Percentiles rank a stretch among this genome's conserved stretches.
phyloP scores from a whole-genome alignment of 139 green algal genomes.

The Micractinium sp. region DNA sequence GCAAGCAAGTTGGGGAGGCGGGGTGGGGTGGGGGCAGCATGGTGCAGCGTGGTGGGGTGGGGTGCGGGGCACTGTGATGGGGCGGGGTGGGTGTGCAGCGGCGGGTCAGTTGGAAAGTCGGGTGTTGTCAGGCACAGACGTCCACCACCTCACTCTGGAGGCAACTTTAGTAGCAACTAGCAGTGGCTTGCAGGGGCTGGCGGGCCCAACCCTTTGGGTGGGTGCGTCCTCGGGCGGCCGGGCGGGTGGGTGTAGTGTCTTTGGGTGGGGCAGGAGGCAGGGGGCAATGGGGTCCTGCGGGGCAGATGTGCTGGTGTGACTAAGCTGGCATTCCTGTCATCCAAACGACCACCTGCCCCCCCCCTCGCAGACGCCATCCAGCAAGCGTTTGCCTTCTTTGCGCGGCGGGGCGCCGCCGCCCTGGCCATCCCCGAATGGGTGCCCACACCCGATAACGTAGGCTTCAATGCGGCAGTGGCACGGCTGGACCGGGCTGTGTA shows the following conservation, averaged over 20 bases:
- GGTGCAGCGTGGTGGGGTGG: too few relatives aligned
- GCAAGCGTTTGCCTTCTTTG: conserved; percentile 82
- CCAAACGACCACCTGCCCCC: background rate
- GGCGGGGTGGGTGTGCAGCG: background rate
- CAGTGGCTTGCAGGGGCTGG: too few relatives aligned
- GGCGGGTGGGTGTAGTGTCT: too few relatives aligned
- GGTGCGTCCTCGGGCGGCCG: too few relatives aligned
- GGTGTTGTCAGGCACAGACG: background rate
- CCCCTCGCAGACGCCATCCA: conserved; percentile 42
- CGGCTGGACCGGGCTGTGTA: conserved; percentile 84
- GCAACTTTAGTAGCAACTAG: background rate
- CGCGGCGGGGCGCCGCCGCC: conserved; percentile 36
- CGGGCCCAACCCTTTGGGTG: too few relatives aligned
- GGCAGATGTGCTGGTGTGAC: background rate
- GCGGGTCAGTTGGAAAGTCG: too few relatives aligned
- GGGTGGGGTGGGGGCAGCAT: too few relatives aligned
- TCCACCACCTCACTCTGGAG: too few relatives aligned
- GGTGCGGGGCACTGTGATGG: too few relatives aligned
- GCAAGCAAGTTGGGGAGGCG: too few relatives aligned
- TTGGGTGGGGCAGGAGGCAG: too few relatives aligned
- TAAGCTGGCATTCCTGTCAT: background rate
- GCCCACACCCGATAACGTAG: conserved; percentile 82
- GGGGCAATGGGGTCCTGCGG: too few relatives aligned
- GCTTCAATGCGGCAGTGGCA: conserved; percentile 76
- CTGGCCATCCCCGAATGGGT: conserved; percentile 50